phyloP scores from a whole-genome alignment of 2,329 filamentous ascomycete genomes.

The Aspergillus carbonarius region DNA sequence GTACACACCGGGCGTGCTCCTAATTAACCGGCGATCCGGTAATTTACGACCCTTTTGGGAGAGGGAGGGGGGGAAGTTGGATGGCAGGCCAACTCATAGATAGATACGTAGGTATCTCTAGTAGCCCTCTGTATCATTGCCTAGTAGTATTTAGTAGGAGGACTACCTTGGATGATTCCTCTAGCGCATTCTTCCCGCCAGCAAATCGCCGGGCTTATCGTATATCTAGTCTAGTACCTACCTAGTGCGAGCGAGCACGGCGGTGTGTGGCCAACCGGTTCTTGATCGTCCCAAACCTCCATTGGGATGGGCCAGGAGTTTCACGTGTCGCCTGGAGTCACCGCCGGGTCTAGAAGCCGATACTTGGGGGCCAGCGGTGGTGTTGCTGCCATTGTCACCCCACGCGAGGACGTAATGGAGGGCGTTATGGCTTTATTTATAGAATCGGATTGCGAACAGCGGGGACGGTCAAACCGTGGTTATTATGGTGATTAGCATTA shows the following conservation, averaged over 20 bases:
- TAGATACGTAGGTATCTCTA: too few species aligned
- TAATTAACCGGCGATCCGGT: neutral
- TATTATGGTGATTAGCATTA: neutral
- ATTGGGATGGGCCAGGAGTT: neutral
- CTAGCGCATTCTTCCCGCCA: neutral
- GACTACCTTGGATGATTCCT: neutral
- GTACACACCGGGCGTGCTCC: too few species aligned
- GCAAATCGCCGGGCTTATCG: slow-evolving; percentile 2
- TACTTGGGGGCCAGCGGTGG: neutral
- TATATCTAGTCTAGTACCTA: neutral
- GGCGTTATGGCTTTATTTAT: neutral
- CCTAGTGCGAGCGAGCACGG: neutral
- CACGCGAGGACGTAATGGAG: neutral
- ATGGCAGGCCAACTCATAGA: neutral
- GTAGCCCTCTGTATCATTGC: too few species aligned
- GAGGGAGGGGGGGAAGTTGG: too few species aligned
- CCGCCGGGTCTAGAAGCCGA: neutral
- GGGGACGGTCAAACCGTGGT: neutral
- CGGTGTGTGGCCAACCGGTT: neutral
- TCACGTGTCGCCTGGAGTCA: neutral
- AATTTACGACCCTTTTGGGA: neutral
- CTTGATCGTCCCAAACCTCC: neutral
- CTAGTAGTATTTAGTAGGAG: neutral
- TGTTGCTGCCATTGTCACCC: neutral
- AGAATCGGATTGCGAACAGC: neutral